These are phyloP conservation scores for Lathyrus tuberosus DNA, from an alignment of 306 rosid genomes.

Conservation along the genomic window DNA sequence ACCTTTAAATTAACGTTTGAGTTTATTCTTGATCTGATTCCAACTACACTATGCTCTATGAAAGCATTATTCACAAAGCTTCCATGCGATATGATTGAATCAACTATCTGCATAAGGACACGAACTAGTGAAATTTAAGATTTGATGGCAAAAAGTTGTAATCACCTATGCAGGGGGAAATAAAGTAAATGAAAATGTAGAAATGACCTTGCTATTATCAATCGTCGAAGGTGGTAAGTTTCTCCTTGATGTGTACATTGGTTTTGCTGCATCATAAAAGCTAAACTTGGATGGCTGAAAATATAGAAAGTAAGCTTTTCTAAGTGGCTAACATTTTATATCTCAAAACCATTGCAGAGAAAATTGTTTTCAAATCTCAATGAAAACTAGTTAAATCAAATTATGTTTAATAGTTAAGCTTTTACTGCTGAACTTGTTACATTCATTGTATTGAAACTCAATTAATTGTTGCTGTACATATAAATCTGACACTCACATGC, in stretches of 20 bases:
- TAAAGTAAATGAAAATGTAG: constrained; percentile 1
- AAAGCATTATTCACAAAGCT: constrained; percentile 76
- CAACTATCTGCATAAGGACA: constrained; percentile 69
- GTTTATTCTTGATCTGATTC: constrained; percentile 85
- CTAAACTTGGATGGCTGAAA: constrained; percentile 87
- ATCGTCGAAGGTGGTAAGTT: constrained; percentile 92
- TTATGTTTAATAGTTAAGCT: constrained; percentile 14
- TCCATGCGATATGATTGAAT: constrained; percentile 89
- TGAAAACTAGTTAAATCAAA: constrained; percentile 10
- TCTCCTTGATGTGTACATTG: constrained; percentile 92
- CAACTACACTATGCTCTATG: constrained; percentile 92
- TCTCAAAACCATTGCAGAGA: not conserved
- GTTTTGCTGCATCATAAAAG: constrained; percentile 83
- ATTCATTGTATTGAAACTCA: no score
- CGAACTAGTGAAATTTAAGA: constrained; percentile 20
- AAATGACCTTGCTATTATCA: constrained; percentile 79
- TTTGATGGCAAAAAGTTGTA: constrained; percentile 21
- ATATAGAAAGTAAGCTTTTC: constrained; percentile 16
- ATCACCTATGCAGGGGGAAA: not conserved
- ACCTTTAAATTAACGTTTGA: constrained; percentile 87
- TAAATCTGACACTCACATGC: constrained; percentile 58
- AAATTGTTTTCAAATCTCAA: constrained; percentile 24
- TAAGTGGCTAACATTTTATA: constrained; percentile 33
- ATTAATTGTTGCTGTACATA: no score
- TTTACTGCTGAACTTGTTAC: not conserved